A percentile compares a stretch with the other conserved stretches of the same genome.
phyloP scores from a whole-genome alignment of 2,329 filamentous ascomycete species.

The Chrysosporium queenslandicum region DNA sequence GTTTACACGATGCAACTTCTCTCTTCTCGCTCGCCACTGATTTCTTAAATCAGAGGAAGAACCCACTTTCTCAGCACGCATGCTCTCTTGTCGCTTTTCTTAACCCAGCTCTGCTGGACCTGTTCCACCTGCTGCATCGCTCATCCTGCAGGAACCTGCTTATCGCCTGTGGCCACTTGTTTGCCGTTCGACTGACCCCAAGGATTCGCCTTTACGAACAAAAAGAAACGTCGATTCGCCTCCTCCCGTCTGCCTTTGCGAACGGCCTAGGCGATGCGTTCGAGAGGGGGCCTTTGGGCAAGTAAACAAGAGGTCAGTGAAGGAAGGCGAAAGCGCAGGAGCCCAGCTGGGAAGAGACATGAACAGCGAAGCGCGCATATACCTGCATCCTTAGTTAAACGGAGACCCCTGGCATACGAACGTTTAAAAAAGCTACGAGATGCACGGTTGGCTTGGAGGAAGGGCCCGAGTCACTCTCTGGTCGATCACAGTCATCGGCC shows the following conservation, averaged over 20 bases:
- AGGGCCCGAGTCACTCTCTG: neutral
- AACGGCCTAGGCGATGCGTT: too few relatives aligned
- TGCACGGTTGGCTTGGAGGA: neutral
- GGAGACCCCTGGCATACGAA: neutral
- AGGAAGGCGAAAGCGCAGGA: too few relatives aligned
- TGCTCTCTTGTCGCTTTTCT: neutral
- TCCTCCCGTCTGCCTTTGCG: neutral
- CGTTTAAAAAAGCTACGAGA: neutral
- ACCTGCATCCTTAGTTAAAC: neutral
- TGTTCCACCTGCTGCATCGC: neutral
- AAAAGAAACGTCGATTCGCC: neutral
- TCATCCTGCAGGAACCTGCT: neutral
- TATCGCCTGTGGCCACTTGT: neutral
- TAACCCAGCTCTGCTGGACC: neutral
- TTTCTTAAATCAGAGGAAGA: constrained; percentile 3
- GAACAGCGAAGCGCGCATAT: neutral
- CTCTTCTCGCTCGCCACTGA: neutral
- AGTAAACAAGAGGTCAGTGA: too few relatives aligned
- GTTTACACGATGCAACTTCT: constrained; percentile 4
- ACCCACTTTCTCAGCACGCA: neutral
- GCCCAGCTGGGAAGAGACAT: neutral
- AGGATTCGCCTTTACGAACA: neutral
- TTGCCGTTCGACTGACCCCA: neutral
- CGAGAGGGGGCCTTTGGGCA: too few relatives aligned
- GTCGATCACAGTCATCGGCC: neutral